phyloP scores from a whole-genome alignment of 495 filamentous ascomycete genomes.

The Tuber borchii region DNA sequence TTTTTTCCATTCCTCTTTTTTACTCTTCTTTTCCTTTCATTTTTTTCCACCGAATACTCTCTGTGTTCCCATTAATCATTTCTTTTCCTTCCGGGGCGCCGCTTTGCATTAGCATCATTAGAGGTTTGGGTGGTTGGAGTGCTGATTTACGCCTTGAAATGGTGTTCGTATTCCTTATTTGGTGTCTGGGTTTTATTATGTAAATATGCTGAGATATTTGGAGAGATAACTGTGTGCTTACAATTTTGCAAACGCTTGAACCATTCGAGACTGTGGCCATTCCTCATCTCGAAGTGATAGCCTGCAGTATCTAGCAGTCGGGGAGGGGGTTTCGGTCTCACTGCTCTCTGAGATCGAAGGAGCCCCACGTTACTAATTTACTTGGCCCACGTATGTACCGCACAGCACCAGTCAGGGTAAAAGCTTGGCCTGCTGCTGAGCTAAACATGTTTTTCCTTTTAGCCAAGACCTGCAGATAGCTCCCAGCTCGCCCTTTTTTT shows the following conservation, averaged over 20 bases:
- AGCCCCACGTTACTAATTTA: background rate
- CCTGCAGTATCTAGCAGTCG: slow-evolving; percentile 15
- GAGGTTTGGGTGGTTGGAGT: slow-evolving; percentile 3
- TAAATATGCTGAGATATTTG: background rate
- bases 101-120: slow-evolving; percentile 3
- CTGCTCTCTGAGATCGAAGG: background rate
- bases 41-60: background rate
- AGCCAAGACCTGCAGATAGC: background rate
- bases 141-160: background rate
- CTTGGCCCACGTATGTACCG: background rate
- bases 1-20: background rate
- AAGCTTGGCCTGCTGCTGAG: background rate
- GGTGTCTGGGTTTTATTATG: slow-evolving; percentile 1
- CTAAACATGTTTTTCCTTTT: background rate
- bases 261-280: background rate
- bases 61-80: background rate
- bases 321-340: background rate
- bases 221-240: background rate
- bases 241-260: background rate
- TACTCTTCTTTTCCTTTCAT: background rate
- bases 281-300: background rate
- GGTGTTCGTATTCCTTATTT: background rate
- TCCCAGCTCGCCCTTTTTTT: background rate
- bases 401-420: background rate
- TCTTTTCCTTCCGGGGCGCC: background rate